Conservation (phyloP, 257 asterid genomes). For the Hygrophila difformis region DNA sequence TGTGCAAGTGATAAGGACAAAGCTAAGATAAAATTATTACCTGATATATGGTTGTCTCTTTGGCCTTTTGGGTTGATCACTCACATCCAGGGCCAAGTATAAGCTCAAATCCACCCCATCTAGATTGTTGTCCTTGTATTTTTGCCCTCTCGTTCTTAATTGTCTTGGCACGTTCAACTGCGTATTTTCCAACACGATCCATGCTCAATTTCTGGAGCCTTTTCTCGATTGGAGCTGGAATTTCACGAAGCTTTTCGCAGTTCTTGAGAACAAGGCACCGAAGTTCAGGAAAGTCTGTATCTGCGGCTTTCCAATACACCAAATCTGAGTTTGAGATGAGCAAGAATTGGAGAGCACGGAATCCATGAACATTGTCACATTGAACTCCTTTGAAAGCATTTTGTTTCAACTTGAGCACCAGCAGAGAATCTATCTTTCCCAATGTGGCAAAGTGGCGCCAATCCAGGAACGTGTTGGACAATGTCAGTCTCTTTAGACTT, state of each 20-base stretch:
- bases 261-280: constrained; percentile 16
- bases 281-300: constrained; percentile 25
- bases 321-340: constrained; percentile 26
- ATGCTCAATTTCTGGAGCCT: constrained; percentile 22
- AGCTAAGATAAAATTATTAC: too few relatives aligned
- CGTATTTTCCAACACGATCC: constrained; percentile 7
- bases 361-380: constrained; percentile 11
- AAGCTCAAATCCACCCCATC: constrained; percentile 14
- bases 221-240: constrained; percentile 23
- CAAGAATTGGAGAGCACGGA: constrained; percentile 22
- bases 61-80: not conserved
- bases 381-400: constrained; percentile 22
- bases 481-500: constrained; percentile 21
- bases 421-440: constrained; percentile 20
- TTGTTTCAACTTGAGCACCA: constrained; percentile 25
- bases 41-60: too few relatives aligned
- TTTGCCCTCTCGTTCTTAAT: not conserved
- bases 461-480: constrained; percentile 17
- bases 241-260: constrained; percentile 23
- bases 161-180: constrained; percentile 19
- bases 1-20: too few relatives aligned
- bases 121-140: not conserved
- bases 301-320: constrained; percentile 25
- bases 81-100: constrained; percentile 10
- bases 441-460: constrained; percentile 30